Evolutionary conservation across 2,329 filamentous ascomycete species (phyloP).

Genomic region (Aquanectria penicillioides): DNA sequence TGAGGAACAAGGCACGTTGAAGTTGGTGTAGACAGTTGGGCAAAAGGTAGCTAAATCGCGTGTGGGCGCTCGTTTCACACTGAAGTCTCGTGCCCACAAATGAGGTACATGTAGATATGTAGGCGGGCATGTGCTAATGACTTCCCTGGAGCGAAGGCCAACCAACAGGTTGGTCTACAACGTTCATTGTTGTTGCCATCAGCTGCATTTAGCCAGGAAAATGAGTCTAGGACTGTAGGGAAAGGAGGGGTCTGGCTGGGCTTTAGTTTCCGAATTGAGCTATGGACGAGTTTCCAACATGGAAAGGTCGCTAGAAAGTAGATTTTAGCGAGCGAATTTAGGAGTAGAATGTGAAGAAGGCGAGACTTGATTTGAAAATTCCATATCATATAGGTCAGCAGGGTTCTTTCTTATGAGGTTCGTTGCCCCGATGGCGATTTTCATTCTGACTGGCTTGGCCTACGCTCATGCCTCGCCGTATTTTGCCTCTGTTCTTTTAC

Average conservation of each 20-base stretch:
- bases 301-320: slow-evolving; percentile 12
- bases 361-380: too few relatives aligned
- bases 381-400: slow-evolving; percentile 3
- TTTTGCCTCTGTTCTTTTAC: too few relatives aligned
- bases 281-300: slow-evolving; percentile 11
- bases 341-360: neutral
- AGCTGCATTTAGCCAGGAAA: slow-evolving; percentile 5
- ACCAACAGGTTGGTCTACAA: too few relatives aligned
- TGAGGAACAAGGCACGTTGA: neutral
- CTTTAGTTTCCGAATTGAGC: slow-evolving; percentile 9
- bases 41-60: too few relatives aligned
- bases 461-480: too few relatives aligned
- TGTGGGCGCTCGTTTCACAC: too few relatives aligned
- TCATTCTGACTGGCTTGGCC: too few relatives aligned
- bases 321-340: slow-evolving; percentile 15
- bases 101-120: too few relatives aligned
- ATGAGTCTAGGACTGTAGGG: neutral
- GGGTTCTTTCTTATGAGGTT: neutral
- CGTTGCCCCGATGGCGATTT: neutral
- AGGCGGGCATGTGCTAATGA: too few relatives aligned
- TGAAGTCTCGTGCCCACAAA: too few relatives aligned
- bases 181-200: neutral
- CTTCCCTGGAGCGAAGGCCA: too few relatives aligned
- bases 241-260: slow-evolving; percentile 1
- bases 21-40: neutral